Evolutionary conservation across 1,284 basidiomycete species (phyloP).

Genomic region (Xanthoconium separans): DNA sequence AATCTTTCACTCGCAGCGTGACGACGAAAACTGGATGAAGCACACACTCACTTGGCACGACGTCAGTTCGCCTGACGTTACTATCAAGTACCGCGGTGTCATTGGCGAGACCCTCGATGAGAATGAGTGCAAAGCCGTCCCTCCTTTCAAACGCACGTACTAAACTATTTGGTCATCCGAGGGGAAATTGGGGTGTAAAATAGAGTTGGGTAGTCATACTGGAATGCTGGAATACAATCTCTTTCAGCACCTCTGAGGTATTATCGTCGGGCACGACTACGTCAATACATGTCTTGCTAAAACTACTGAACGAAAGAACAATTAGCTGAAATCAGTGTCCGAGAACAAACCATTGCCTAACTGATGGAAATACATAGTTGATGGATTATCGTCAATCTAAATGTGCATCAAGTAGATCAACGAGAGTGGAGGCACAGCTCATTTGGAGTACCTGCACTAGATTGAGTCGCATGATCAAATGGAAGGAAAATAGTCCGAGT

Average conservation of each 20-base stretch:
- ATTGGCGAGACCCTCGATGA: constrained; percentile 89
- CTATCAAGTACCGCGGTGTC: constrained; percentile 87
- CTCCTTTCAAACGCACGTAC: constrained; percentile 87
- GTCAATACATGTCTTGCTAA: too few species aligned
- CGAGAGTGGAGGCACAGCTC: not conserved
- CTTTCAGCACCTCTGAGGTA: not conserved
- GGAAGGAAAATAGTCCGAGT: not conserved
- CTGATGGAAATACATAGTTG: not conserved
- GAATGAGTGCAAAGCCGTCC: constrained; percentile 90
- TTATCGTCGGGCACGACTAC: too few species aligned
- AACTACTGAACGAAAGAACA: not conserved
- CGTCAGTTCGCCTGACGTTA: constrained; percentile 74
- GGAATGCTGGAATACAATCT: constrained; percentile 13
- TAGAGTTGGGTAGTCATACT: constrained; percentile 8
- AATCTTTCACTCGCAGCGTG: constrained; percentile 51
- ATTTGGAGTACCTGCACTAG: not conserved
- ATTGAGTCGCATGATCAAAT: not conserved
- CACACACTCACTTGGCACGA: constrained; percentile 89
- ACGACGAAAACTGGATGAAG: constrained; percentile 93
- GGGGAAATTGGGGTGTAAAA: constrained; percentile 2
- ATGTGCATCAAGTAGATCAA: not conserved
- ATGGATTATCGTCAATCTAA: not conserved
- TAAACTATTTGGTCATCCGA: constrained; percentile 33
- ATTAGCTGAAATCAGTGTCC: not conserved
- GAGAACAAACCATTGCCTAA: not conserved